phyloP scores from a whole-genome alignment of 2,329 filamentous ascomycete genomes.

The Epichloe festucae region DNA sequence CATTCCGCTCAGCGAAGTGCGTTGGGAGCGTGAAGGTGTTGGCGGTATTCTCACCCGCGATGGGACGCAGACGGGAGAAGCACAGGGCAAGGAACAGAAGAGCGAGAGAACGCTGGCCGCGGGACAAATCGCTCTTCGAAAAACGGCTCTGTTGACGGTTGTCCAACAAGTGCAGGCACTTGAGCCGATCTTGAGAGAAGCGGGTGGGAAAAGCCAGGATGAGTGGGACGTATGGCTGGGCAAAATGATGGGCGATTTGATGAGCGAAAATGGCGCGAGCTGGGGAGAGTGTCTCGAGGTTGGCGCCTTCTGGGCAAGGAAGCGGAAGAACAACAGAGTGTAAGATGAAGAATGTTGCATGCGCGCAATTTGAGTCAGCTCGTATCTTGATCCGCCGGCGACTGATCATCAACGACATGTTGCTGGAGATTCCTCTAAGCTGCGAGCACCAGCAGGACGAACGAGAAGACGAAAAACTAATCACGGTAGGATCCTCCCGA shows the following conservation, averaged over 20 bases:
- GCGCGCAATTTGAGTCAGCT: not conserved
- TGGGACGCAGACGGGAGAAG: conserved; percentile 46
- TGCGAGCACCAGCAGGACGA: not conserved
- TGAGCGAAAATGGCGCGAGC: conserved; percentile 64
- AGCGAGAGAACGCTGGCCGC: conserved; percentile 39
- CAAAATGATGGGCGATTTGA: conserved; percentile 73
- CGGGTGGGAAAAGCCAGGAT: conserved; percentile 74
- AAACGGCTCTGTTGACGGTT: conserved; percentile 69
- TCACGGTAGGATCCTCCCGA: not conserved
- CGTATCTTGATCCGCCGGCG: not conserved
- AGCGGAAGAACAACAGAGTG: conserved; percentile 25
- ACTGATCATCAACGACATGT: not conserved
- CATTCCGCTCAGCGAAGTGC: conserved; percentile 72
- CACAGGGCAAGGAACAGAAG: conserved; percentile 31
- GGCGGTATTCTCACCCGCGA: conserved; percentile 49
- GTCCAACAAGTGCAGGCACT: conserved; percentile 76
- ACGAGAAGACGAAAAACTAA: not conserved
- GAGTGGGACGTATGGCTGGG: conserved; percentile 88
- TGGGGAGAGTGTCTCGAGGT: conserved; percentile 79
- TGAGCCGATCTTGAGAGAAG: conserved; percentile 69
- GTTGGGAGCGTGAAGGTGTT: conserved; percentile 72
- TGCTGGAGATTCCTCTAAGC: too few relatives aligned
- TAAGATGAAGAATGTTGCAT: not conserved
- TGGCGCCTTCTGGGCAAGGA: conserved; percentile 82
- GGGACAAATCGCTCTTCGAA: conserved; percentile 60